These are phyloP conservation scores for Penicillium psychrofluorescens DNA, from an alignment of 495 filamentous ascomycete species.

Conservation along the genomic window DNA sequence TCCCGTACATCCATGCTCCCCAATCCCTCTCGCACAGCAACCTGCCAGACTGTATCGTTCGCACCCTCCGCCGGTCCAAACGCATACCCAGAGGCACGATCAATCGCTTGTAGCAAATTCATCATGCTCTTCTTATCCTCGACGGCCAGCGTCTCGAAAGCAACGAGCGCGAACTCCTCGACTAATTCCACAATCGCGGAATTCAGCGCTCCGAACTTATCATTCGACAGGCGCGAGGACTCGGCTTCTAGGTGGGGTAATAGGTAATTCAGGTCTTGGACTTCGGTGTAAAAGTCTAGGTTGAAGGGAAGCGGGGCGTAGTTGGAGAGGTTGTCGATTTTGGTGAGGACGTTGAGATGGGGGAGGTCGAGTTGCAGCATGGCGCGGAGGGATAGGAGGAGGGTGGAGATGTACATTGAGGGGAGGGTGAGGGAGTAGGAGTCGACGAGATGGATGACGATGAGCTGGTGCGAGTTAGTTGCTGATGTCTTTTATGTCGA, in stretches of 20 bases:
- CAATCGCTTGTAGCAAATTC: conserved; percentile 75
- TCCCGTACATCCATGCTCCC: conserved; percentile 74
- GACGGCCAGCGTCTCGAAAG: conserved; percentile 88
- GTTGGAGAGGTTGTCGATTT: conserved; percentile 82
- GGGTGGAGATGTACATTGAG: conserved; percentile 87
- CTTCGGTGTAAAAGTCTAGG: conserved; percentile 93
- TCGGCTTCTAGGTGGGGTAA: conserved; percentile 67
- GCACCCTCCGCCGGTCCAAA: conserved; percentile 88
- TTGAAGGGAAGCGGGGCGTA: conserved; percentile 86
- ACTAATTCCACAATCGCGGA: conserved; percentile 79
- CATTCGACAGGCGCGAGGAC: conserved; percentile 47
- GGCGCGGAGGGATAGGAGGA: conserved; percentile 84
- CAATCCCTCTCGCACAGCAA: conserved; percentile 82
- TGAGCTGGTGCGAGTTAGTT: conserved; percentile 52
- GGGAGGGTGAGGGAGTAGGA: conserved; percentile 86
- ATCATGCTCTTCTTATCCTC: conserved; percentile 97
- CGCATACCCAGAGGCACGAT: conserved; percentile 85
- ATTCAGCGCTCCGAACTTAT: conserved; percentile 78
- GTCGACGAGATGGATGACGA: conserved; percentile 84
- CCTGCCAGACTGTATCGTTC: conserved; percentile 90
- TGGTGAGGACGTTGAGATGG: conserved; percentile 90
- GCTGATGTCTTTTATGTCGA: not conserved
- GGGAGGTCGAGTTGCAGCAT: conserved; percentile 98
- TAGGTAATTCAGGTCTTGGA: conserved; percentile 85
- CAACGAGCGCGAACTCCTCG: conserved; percentile 79